Evolutionary conservation across 1,139 yeast species (phyloP).

Genomic region (Debaryomycetaceae sp.): DNA sequence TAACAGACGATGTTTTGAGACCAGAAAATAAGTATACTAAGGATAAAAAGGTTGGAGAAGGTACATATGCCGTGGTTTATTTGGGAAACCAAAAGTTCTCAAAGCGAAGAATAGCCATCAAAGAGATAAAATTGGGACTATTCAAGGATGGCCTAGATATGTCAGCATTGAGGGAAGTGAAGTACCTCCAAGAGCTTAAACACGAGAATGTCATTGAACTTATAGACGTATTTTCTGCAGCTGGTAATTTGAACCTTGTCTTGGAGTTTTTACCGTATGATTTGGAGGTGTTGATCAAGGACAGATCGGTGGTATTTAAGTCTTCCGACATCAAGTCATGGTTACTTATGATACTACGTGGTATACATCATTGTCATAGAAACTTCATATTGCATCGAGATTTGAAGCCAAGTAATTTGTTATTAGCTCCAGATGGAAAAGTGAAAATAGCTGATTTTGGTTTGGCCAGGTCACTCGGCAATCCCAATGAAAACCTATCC

Average conservation of each 20-base stretch:
- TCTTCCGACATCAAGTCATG: constrained; percentile 91
- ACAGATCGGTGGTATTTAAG: constrained; percentile 68
- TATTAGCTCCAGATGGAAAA: constrained; percentile 82
- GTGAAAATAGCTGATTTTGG: constrained; percentile 97
- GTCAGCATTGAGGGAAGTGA: constrained; percentile 95
- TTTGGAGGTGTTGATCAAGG: constrained; percentile 84
- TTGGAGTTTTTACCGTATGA: constrained; percentile 91
- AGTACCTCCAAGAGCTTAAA: constrained; percentile 80
- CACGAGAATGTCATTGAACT: constrained; percentile 85
- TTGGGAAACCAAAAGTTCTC: constrained; percentile 66
- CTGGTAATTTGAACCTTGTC: constrained; percentile 75
- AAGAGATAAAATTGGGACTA: constrained; percentile 91
- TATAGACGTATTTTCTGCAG: constrained; percentile 77
- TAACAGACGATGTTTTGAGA: background rate
- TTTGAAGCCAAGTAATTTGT: constrained; percentile 76
- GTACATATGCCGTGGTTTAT: constrained; percentile 97
- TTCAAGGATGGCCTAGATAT: constrained; percentile 96
- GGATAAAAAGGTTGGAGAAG: constrained; percentile 94
- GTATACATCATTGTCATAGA: constrained; percentile 93
- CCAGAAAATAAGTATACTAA: constrained; percentile 29
- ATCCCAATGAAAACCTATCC: constrained; percentile 76
- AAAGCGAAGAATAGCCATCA: constrained; percentile 74
- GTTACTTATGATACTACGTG: constrained; percentile 90
- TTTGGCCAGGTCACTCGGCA: constrained; percentile 78
- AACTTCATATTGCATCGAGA: constrained; percentile 88